These are phyloP conservation scores for Cymbopogon flexuosus DNA, from an alignment of 202 grass and related monocot genomes.

Conservation along the genomic window DNA sequence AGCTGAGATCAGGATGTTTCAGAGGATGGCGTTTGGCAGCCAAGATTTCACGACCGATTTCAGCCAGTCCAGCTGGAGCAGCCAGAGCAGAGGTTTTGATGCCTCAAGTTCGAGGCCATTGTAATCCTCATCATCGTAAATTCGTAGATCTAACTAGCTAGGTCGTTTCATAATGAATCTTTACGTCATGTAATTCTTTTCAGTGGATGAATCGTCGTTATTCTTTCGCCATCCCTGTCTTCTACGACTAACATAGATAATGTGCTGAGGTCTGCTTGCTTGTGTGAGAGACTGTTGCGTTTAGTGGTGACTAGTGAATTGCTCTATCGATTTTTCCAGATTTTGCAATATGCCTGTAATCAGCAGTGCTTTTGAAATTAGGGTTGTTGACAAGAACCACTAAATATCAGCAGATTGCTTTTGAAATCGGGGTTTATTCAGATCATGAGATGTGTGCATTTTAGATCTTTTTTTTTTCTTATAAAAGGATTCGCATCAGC, in stretches of 20 bases:
- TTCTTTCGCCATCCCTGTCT: not conserved
- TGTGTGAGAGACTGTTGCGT: not conserved
- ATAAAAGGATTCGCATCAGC: not conserved
- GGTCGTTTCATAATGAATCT: not conserved
- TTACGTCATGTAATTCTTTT: constrained; percentile 36
- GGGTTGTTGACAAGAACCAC: too few species aligned
- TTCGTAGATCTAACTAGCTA: constrained; percentile 29
- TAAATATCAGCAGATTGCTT: not conserved
- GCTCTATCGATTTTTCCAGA: not conserved
- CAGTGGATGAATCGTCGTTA: constrained; percentile 17
- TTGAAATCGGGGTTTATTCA: not conserved
- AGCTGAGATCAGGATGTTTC: constrained; percentile 74
- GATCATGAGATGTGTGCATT: not conserved
- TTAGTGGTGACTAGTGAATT: not conserved
- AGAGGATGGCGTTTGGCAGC: constrained; percentile 82
- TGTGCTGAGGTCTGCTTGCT: not conserved
- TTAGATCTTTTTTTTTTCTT: not conserved
- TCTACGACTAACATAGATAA: constrained; percentile 6
- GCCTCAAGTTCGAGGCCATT: constrained; percentile 20
- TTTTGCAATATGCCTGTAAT: not conserved
- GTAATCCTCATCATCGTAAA: constrained; percentile 16
- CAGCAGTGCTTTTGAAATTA: not conserved
- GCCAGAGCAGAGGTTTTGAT: constrained; percentile 32
- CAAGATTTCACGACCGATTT: constrained; percentile 70
- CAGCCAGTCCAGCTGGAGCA: constrained; percentile 55